Evolutionary conservation across 108 stramenopile species (phyloP).

Genomic region (Nitzschia sp.): DNA sequence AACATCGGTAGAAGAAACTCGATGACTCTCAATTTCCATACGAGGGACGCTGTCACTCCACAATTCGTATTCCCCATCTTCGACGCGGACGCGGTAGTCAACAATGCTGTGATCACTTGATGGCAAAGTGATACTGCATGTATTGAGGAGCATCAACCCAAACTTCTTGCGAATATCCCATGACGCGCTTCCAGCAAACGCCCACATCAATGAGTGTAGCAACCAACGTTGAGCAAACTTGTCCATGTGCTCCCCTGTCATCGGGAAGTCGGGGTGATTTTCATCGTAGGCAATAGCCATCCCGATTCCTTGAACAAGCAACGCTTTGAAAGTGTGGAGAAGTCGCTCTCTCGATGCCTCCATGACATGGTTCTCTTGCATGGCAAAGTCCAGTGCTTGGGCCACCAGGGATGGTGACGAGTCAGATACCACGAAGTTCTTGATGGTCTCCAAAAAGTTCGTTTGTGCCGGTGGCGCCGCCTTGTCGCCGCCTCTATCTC

Average conservation of each 20-base stretch:
- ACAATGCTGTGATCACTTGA: constrained; percentile 51
- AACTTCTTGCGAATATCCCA: constrained; percentile 81
- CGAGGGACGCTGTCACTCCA: constrained; percentile 92
- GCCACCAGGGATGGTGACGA: constrained; percentile 63
- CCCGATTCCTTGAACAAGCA: constrained; percentile 87
- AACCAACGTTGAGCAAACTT: constrained; percentile 92
- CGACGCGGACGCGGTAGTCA: constrained; percentile 87
- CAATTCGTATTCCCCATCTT: constrained; percentile 91
- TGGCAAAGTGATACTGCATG: constrained; percentile 74
- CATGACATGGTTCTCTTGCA: constrained; percentile 88
- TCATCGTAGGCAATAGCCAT: constrained; percentile 92
- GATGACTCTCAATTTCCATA: constrained; percentile 94
- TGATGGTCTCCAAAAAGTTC: constrained; percentile 69
- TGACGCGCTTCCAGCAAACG: constrained; percentile 87
- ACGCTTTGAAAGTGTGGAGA: constrained; percentile 79
- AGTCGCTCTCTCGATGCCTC: constrained; percentile 80
- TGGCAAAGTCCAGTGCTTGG: constrained; percentile 78
- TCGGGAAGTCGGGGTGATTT: constrained; percentile 94
- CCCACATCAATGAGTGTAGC: constrained; percentile 91
- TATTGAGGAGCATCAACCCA: constrained; percentile 69
- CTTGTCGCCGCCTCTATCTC: constrained; percentile 40
- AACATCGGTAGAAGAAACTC: constrained; percentile 84
- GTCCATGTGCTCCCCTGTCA: constrained; percentile 91
- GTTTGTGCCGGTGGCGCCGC: constrained; percentile 61
- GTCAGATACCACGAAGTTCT: constrained; percentile 57